Percentiles rank a stretch among this genome's conserved stretches.
These are phyloP conservation scores for Pelargonium nanum DNA, from an alignment of 345 rosid species.

Conservation along the genomic window DNA sequence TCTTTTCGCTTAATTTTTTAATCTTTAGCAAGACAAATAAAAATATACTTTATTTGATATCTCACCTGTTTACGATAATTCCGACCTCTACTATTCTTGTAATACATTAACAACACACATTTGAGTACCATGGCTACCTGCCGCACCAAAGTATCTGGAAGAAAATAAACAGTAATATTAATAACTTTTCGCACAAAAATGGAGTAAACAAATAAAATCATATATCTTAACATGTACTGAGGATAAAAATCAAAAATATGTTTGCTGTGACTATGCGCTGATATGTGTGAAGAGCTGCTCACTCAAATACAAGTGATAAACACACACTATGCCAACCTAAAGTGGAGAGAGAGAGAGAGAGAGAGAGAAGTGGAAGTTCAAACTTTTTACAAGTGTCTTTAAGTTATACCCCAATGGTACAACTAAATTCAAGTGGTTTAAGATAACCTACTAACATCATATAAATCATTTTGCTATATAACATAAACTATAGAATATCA, in stretches of 20 bases:
- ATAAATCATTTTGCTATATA: not conserved
- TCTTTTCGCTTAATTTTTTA: not conserved
- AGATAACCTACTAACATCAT: too few species aligned
- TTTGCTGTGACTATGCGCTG: not conserved
- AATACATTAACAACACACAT: slow-evolving; percentile 78
- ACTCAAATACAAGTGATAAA: not conserved
- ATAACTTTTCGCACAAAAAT: not conserved
- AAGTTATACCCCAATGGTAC: too few species aligned
- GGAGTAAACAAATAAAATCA: not conserved
- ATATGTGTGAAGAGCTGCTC: too few species aligned
- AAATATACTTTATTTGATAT: not conserved
- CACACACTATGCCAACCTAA: not conserved
- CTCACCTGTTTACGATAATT: slow-evolving; percentile 91
- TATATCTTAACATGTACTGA: not conserved
- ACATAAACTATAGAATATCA: not conserved
- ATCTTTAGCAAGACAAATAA: not conserved
- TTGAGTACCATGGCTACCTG: slow-evolving; percentile 87
- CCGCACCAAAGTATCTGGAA: slow-evolving; percentile 81
- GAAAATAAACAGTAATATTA: not conserved
- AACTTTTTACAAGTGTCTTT: too few species aligned
- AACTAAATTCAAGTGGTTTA: too few species aligned
- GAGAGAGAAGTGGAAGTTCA: not conserved
- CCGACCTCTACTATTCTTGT: slow-evolving; percentile 90
- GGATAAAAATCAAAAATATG: not conserved
- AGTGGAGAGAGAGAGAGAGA: not conserved